Percentiles rank a stretch among this genome's conserved stretches.
Evolutionary conservation across 768 basidiomycete species (phyloP).

Genomic region (Boletus vermiculosoides): DNA sequence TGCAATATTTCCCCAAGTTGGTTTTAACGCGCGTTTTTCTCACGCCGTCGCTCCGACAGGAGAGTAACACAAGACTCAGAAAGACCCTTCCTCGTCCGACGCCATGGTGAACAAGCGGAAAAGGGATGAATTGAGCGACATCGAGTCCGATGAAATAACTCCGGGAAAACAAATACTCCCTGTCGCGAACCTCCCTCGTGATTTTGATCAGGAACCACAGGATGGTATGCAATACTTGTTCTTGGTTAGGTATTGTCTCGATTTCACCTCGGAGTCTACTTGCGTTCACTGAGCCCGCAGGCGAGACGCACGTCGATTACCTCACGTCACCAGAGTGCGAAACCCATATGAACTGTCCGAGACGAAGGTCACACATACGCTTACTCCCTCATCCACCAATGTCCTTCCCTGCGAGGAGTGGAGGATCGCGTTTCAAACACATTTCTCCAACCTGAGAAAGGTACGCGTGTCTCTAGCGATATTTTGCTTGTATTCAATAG

Average conservation of each 20-base stretch:
- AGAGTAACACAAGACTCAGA: too few relatives aligned
- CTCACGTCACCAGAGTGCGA: conserved; percentile 57
- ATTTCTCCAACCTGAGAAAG: conserved; percentile 66
- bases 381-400: conserved; percentile 25
- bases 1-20: background rate
- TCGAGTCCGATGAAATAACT: conserved; percentile 58
- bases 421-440: conserved; percentile 54
- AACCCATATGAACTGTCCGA: conserved; percentile 64
- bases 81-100: background rate
- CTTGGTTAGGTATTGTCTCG: conserved; percentile 60
- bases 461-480: conserved; percentile 23
- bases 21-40: conserved; percentile 11
- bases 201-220: conserved; percentile 61
- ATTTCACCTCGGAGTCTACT: background rate
- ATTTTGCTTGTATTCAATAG: conserved; percentile 6
- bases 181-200: conserved; percentile 72
- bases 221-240: conserved; percentile 83
- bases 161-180: conserved; percentile 74
- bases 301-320: conserved; percentile 67
- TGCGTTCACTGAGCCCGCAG: conserved; percentile 38
- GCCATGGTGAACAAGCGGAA: conserved; percentile 52
- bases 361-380: conserved; percentile 19
- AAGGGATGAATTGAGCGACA: conserved; percentile 46
- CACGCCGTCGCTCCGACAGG: conserved; percentile 11
- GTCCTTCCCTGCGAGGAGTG: conserved; percentile 66